Conservation (phyloP, 163 green algal genomes). For the Coccomyxa subellipsoidea region DNA sequence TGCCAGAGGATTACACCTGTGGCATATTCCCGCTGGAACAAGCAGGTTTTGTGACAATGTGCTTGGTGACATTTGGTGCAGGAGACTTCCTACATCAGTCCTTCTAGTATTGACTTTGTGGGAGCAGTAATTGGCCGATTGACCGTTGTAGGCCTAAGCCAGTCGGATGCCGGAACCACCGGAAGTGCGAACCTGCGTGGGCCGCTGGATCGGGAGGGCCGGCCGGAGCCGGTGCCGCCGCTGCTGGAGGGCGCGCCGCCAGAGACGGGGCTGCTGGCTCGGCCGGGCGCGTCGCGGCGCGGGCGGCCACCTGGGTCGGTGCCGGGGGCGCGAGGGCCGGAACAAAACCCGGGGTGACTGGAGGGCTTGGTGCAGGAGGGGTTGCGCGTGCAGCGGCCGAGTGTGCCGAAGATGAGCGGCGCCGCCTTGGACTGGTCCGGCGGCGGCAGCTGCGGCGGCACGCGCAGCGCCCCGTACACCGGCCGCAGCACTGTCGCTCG, state of each 20-base stretch:
- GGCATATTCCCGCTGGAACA: too few relatives aligned
- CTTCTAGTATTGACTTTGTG: too few relatives aligned
- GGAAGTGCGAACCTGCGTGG: too few relatives aligned
- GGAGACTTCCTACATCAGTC: too few relatives aligned
- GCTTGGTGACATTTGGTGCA: too few relatives aligned
- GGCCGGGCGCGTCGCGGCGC: background rate
- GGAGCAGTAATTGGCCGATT: too few relatives aligned
- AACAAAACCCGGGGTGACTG: conserved; percentile 43
- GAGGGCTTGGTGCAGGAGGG: conserved; percentile 47
- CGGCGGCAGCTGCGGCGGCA: conserved; percentile 11
- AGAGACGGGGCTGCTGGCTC: background rate
- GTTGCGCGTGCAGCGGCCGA: conserved; percentile 32
- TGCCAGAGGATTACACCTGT: too few relatives aligned
- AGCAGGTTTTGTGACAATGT: too few relatives aligned
- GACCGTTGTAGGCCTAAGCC: too few relatives aligned
- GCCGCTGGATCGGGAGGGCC: too few relatives aligned
- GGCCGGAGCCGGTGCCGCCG: background rate
- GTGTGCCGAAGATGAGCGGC: background rate
- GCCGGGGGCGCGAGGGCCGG: background rate
- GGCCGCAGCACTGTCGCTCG: conserved; percentile 35
- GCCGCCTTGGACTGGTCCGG: background rate
- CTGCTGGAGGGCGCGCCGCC: background rate
- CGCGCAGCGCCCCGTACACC: conserved; percentile 26
- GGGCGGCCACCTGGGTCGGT: background rate
- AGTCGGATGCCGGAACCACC: too few relatives aligned